These are phyloP conservation scores for Hymenoscyphus repandus DNA, from an alignment of 2,329 filamentous ascomycete species.

Conservation along the genomic window DNA sequence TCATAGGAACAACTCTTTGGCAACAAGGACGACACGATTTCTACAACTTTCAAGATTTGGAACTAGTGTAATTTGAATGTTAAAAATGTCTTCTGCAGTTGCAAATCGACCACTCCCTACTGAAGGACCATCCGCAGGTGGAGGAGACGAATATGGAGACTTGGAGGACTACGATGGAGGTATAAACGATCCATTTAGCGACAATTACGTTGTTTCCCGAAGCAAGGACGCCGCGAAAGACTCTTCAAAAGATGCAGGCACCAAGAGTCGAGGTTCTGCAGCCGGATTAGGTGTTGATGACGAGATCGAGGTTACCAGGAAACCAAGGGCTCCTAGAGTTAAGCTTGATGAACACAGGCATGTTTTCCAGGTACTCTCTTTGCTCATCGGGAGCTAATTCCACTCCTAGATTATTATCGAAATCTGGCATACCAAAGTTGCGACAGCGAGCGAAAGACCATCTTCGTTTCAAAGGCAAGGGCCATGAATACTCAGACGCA, in stretches of 20 bases:
- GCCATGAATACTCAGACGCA: conserved; percentile 90
- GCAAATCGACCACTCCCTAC: conserved; percentile 20
- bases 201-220: conserved; percentile 19
- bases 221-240: conserved; percentile 36
- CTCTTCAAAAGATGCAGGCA: conserved; percentile 29
- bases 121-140: conserved; percentile 26
- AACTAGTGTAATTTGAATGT: not conserved
- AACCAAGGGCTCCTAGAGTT: conserved; percentile 68
- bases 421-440: conserved; percentile 77
- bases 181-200: conserved; percentile 25
- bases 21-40: not conserved
- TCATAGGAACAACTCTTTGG: conserved; percentile 2
- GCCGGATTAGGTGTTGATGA: conserved; percentile 73
- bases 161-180: conserved; percentile 69
- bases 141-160: conserved; percentile 49
- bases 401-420: conserved; percentile 66
- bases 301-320: conserved; percentile 70
- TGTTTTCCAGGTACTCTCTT: conserved; percentile 1
- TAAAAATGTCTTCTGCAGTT: conserved; percentile 14
- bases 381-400: too few relatives aligned
- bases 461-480: conserved; percentile 84
- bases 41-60: not conserved
- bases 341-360: conserved; percentile 83
- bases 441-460: conserved; percentile 63
- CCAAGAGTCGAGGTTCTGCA: conserved; percentile 38